phyloP scores from a whole-genome alignment of 208 protist genomes.

The Crithidia sp. region DNA sequence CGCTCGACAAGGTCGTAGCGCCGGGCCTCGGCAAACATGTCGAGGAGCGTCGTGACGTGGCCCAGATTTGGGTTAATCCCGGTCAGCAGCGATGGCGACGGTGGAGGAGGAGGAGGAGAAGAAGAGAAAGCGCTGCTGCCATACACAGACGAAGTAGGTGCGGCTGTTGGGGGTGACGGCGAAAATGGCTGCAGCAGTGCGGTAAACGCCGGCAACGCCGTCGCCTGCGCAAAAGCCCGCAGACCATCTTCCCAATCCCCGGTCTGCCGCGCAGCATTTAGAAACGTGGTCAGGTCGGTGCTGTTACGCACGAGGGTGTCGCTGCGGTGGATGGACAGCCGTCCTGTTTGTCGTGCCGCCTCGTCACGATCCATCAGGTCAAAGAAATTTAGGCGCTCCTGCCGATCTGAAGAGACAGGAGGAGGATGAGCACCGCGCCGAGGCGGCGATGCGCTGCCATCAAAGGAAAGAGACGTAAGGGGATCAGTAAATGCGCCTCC shows the following conservation, averaged over 20 bases:
- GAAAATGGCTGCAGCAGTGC: neutral
- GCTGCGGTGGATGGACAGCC: constrained; percentile 47
- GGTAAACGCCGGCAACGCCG: constrained; percentile 17
- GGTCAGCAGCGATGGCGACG: constrained; percentile 1
- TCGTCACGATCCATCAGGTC: constrained; percentile 70
- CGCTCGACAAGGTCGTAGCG: constrained; percentile 58
- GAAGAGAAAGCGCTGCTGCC: too few relatives aligned
- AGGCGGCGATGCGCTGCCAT: neutral
- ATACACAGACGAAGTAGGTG: neutral
- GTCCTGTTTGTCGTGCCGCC: constrained; percentile 36
- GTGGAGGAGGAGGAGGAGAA: neutral
- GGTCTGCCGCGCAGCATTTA: constrained; percentile 56
- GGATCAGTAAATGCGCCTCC: too few relatives aligned
- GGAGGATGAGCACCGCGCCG: neutral
- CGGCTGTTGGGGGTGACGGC: neutral
- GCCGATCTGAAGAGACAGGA: neutral
- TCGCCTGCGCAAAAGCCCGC: constrained; percentile 53
- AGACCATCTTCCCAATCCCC: constrained; percentile 79
- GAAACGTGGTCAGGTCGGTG: constrained; percentile 70
- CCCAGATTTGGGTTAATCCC: constrained; percentile 42
- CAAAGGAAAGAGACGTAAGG: too few relatives aligned
- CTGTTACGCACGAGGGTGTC: constrained; percentile 63
- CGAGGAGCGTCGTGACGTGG: constrained; percentile 61
- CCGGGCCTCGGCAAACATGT: constrained; percentile 54
- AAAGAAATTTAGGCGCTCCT: constrained; percentile 51